A percentile compares a stretch with the other conserved stretches of the same genome.
Conservation (phyloP, 2,329 filamentous ascomycete genomes). For the Cordyceps javanica region DNA sequence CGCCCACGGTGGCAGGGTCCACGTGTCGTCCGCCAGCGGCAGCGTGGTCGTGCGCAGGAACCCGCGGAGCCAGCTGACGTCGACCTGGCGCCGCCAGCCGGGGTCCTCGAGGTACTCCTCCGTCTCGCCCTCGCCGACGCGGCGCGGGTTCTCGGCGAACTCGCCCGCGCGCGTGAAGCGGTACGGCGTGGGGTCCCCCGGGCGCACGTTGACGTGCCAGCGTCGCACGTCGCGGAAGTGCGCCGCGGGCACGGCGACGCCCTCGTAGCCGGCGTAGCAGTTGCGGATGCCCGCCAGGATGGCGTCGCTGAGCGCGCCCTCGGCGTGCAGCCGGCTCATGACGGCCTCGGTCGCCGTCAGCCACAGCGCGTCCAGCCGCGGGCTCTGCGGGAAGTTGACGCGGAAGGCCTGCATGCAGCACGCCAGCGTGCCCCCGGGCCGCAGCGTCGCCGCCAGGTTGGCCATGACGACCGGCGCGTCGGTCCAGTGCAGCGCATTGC, state of each 20-base stretch:
- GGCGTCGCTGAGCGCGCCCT: conserved; percentile 2
- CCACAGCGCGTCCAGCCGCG: conserved; percentile 1
- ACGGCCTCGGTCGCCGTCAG: background rate
- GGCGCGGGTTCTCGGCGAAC: background rate
- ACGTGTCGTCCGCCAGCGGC: background rate
- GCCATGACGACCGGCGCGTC: background rate
- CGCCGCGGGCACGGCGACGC: conserved; percentile 8
- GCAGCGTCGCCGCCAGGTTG: conserved; percentile 5
- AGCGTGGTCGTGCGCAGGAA: conserved; percentile 9
- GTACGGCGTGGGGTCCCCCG: conserved; percentile 3
- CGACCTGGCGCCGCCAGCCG: conserved; percentile 4
- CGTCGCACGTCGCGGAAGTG: background rate
- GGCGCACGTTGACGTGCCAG: background rate
- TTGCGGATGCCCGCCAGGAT: background rate
- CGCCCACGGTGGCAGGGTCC: background rate
- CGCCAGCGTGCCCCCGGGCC: conserved; percentile 3
- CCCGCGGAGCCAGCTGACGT: background rate
- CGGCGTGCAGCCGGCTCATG: background rate
- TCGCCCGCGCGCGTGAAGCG: background rate
- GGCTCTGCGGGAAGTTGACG: conserved; percentile 6
- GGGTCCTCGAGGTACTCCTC: background rate
- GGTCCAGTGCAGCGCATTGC: conserved; percentile 13
- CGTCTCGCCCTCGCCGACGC: background rate
- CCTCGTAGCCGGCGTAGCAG: conserved; percentile 7
- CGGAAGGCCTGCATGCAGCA: conserved; percentile 10